Percentiles rank a stretch among this genome's conserved stretches.
Conservation (phyloP, 192 early-diverging fungal species). For the Gaertneriomyces sp. region DNA sequence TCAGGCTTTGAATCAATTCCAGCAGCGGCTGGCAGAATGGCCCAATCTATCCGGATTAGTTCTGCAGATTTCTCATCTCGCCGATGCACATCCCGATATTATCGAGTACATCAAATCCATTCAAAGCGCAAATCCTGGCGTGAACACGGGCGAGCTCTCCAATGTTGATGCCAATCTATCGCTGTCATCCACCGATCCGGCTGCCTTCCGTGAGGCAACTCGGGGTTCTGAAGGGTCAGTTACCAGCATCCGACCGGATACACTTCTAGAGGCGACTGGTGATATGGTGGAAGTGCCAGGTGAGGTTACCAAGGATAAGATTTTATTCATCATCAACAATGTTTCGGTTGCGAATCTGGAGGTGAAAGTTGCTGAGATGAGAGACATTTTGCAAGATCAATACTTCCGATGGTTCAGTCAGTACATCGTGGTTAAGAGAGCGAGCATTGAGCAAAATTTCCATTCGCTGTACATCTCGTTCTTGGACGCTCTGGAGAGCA, state of each 20-base stretch:
- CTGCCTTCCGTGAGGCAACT: conserved; percentile 8
- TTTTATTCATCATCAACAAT: conserved; percentile 97
- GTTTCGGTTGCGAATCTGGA: conserved; percentile 81
- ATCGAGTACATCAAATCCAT: conserved; percentile 59
- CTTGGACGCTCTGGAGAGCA: conserved; percentile 69
- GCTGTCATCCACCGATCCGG: not conserved
- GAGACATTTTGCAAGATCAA: conserved; percentile 63
- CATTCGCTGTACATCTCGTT: conserved; percentile 87
- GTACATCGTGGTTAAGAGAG: conserved; percentile 91
- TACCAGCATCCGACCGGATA: conserved; percentile 59
- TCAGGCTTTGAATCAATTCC: conserved; percentile 80
- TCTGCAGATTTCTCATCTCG: conserved; percentile 77
- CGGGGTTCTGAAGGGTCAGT: conserved; percentile 41
- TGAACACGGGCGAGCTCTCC: conserved; percentile 7
- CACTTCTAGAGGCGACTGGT: conserved; percentile 41
- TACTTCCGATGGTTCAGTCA: conserved; percentile 89
- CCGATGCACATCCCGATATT: conserved; percentile 72
- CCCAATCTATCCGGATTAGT: conserved; percentile 83
- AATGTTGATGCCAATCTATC: conserved; percentile 24
- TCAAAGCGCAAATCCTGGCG: conserved; percentile 13
- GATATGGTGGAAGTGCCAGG: conserved; percentile 48
- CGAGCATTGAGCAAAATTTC: conserved; percentile 96
- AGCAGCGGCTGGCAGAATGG: conserved; percentile 79
- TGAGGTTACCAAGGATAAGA: conserved; percentile 79
- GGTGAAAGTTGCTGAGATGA: conserved; percentile 72